Percentiles rank a stretch among this genome's conserved stretches.
phyloP scores from a whole-genome alignment of 2,329 filamentous ascomycete species.

The Neophaeococcomyces aloes region DNA sequence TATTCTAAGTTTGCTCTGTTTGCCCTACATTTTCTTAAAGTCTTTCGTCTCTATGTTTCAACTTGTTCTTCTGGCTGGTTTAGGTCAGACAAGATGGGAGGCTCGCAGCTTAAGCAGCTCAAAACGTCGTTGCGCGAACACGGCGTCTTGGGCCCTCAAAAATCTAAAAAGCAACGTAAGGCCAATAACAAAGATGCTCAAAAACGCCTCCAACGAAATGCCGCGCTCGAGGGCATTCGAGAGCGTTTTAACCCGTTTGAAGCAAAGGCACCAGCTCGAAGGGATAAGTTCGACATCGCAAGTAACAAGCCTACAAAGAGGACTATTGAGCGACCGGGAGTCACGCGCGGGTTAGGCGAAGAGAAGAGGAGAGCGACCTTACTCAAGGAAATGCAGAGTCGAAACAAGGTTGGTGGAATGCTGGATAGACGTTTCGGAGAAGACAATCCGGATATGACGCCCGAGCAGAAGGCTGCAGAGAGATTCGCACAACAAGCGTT shows the following conservation, averaged over 20 bases:
- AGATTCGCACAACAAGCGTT: constrained; percentile 84
- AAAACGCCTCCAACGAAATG: constrained; percentile 64
- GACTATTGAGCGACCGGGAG: constrained; percentile 63
- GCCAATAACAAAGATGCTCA: constrained; percentile 59
- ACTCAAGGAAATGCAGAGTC: constrained; percentile 76
- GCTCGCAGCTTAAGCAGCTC: constrained; percentile 90
- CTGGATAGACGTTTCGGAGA: constrained; percentile 91
- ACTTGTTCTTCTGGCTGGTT: constrained; percentile 40
- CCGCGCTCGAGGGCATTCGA: constrained; percentile 73
- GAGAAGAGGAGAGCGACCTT: constrained; percentile 73
- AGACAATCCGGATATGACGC: constrained; percentile 84
- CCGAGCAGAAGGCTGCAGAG: constrained; percentile 84
- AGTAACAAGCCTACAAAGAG: constrained; percentile 49
- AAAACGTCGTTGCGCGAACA: constrained; percentile 84
- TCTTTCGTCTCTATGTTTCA: constrained; percentile 36
- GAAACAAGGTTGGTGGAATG: constrained; percentile 86
- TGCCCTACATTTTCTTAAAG: too few relatives aligned
- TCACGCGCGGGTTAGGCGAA: constrained; percentile 77
- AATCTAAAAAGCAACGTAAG: constrained; percentile 90
- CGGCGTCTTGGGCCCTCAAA: constrained; percentile 79
- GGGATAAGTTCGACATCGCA: constrained; percentile 76
- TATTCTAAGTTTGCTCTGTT: too few relatives aligned
- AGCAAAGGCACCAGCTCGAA: constrained; percentile 66
- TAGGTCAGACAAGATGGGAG: constrained; percentile 56
- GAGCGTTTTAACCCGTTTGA: constrained; percentile 98